A percentile compares a stretch with the other conserved stretches of the same genome.
These are phyloP conservation scores for Puccinia sorghi DNA, from an alignment of 1,284 basidiomycete species.

Conservation along the genomic window DNA sequence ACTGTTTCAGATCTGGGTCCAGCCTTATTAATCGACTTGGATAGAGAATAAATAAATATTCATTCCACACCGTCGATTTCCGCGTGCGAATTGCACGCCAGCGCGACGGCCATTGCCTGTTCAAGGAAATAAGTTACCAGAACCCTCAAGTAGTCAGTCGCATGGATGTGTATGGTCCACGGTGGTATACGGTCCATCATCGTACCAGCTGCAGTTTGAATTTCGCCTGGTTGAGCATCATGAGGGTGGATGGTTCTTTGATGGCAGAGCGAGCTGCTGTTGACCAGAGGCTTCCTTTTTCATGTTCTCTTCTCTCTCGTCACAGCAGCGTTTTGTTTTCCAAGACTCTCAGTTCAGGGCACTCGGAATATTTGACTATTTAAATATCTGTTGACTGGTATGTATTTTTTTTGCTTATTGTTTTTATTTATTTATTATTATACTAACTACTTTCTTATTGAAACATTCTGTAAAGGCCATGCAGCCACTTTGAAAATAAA, in stretches of 20 bases:
- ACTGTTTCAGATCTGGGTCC: background rate
- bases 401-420: no score
- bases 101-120: conserved; percentile 18
- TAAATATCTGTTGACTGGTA: no score
- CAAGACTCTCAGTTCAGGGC: no score
- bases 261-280: background rate
- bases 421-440: no score
- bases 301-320: no score
- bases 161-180: background rate
- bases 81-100: background rate
- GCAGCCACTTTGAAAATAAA: no score
- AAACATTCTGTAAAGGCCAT: no score
- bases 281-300: no score
- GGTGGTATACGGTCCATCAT: background rate
- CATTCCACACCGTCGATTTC: conserved; percentile 4
- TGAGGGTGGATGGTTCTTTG: background rate
- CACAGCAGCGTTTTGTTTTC: no score
- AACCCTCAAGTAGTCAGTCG: background rate
- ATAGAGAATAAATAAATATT: background rate
- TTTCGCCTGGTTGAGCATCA: conserved; percentile 14
- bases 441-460: no score
- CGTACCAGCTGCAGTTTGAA: conserved; percentile 9
- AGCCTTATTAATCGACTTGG: background rate
- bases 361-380: no score
- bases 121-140: background rate